Conservation (phyloP, 257 asterid genomes). For the Linderniella brevidens region DNA sequence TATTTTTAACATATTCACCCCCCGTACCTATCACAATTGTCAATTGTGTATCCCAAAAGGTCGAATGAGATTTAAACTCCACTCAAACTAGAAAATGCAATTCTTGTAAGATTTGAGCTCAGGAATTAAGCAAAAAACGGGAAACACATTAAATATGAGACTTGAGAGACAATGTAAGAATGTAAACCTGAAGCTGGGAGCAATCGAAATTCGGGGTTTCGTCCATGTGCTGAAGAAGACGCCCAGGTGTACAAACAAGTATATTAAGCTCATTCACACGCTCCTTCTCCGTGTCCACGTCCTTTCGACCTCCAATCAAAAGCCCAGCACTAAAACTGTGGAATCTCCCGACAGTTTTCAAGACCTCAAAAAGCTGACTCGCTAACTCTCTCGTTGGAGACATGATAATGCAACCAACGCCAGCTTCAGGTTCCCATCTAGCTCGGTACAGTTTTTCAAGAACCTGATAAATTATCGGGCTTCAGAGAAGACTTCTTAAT, state of each 20-base stretch:
- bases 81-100: too few species aligned
- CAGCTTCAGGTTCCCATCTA: slow-evolving; percentile 95
- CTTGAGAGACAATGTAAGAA: too few species aligned
- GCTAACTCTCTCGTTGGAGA: slow-evolving; percentile 96
- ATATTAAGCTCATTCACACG: slow-evolving; percentile 65
- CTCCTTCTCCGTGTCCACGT: slow-evolving; percentile 76
- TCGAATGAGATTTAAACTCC: too few species aligned
- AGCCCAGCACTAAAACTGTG: slow-evolving; percentile 96
- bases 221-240: slow-evolving; percentile 99
- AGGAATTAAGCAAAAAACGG: too few species aligned
- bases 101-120: too few species aligned
- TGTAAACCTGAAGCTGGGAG: slow-evolving; percentile 77
- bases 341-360: slow-evolving; percentile 60
- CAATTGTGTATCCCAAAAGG: too few species aligned
- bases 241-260: slow-evolving; percentile 92
- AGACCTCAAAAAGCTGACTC: slow-evolving; percentile 63
- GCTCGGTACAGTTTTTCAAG: slow-evolving; percentile 65
- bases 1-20: too few species aligned
- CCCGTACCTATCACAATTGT: background rate
- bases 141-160: too few species aligned
- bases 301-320: slow-evolving; percentile 89
- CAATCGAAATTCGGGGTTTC: slow-evolving; percentile 93
- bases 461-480: slow-evolving; percentile 28
- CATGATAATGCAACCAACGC: slow-evolving; percentile 88
- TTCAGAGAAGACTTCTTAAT: background rate